Evolutionary conservation across 495 filamentous ascomycete genomes (phyloP).

Genomic region (Penicillium riverlandense): DNA sequence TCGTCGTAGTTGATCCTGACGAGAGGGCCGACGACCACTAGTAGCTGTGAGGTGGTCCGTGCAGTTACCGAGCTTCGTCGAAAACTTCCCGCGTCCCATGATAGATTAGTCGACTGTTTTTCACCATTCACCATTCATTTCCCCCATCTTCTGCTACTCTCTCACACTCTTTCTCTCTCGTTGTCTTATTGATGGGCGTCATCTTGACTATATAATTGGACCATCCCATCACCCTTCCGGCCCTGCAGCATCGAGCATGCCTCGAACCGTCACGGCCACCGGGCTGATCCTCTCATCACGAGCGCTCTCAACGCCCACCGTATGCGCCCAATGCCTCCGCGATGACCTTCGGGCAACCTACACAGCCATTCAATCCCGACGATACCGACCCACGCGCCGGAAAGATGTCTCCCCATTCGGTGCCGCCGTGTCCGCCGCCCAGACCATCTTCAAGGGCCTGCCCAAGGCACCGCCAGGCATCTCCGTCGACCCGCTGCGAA

Average conservation of each 20-base stretch:
- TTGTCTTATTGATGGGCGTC: too few species aligned
- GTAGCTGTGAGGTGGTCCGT: too few species aligned
- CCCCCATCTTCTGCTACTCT: too few species aligned
- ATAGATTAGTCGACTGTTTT: too few species aligned
- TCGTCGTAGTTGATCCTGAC: too few species aligned
- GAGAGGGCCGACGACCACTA: too few species aligned
- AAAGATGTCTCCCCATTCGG: slow-evolving; percentile 48
- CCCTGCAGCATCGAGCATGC: slow-evolving; percentile 24
- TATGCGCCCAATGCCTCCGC: slow-evolving; percentile 41
- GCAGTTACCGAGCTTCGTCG: too few species aligned
- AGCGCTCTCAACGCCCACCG: slow-evolving; percentile 19
- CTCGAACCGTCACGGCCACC: slow-evolving; percentile 33
- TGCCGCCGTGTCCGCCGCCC: slow-evolving; percentile 70
- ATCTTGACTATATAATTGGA: too few species aligned
- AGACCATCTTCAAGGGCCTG: slow-evolving; percentile 69
- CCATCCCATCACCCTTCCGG: too few species aligned
- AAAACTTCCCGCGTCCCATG: too few species aligned
- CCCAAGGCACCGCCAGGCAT: slow-evolving; percentile 51
- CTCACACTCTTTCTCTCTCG: too few species aligned
- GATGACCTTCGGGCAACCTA: slow-evolving; percentile 28
- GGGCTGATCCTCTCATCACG: slow-evolving; percentile 33
- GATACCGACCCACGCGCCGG: slow-evolving; percentile 37
- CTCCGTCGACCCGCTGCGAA: slow-evolving; percentile 66
- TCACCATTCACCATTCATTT: too few species aligned
- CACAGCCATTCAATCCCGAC: slow-evolving; percentile 26